Conservation (phyloP, 2,329 filamentous ascomycete genomes). For the Periconia sp. region DNA sequence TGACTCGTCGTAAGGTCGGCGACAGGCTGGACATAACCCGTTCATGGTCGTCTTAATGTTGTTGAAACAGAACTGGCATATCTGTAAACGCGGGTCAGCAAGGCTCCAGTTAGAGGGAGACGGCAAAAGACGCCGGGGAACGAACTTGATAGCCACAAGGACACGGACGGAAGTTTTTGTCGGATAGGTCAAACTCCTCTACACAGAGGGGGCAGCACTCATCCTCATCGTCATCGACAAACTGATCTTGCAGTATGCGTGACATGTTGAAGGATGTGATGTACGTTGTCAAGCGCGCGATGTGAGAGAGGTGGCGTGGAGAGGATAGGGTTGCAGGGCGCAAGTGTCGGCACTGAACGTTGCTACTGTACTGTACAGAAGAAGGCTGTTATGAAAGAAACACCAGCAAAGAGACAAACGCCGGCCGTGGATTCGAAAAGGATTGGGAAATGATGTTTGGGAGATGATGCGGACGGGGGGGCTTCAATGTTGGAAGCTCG, state of each 20-base stretch:
- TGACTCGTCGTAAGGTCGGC: slow-evolving; percentile 92
- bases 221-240: slow-evolving; percentile 56
- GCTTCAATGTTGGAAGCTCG: slow-evolving; percentile 15
- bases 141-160: slow-evolving; percentile 96
- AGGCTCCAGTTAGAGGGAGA: slow-evolving; percentile 7
- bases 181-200: slow-evolving; percentile 96
- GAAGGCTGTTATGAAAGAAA: background rate
- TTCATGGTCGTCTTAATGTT: slow-evolving; percentile 99
- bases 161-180: slow-evolving; percentile 95
- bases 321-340: background rate
- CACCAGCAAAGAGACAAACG: slow-evolving; percentile 16
- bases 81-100: slow-evolving; percentile 50
- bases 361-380: background rate
- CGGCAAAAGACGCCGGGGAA: slow-evolving; percentile 19
- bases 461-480: slow-evolving; percentile 23
- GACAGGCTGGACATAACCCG: slow-evolving; percentile 94
- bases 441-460: slow-evolving; percentile 24
- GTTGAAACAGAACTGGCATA: slow-evolving; percentile 99
- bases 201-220: slow-evolving; percentile 88
- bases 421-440: slow-evolving; percentile 28
- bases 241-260: slow-evolving; percentile 53
- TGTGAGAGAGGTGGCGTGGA: slow-evolving; percentile 26
- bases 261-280: slow-evolving; percentile 45
- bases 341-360: background rate
- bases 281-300: slow-evolving; percentile 19